Base-by-base conservation (phyloP, 2,329 filamentous ascomycete genomes). In the Apiospora aurea region DNA sequence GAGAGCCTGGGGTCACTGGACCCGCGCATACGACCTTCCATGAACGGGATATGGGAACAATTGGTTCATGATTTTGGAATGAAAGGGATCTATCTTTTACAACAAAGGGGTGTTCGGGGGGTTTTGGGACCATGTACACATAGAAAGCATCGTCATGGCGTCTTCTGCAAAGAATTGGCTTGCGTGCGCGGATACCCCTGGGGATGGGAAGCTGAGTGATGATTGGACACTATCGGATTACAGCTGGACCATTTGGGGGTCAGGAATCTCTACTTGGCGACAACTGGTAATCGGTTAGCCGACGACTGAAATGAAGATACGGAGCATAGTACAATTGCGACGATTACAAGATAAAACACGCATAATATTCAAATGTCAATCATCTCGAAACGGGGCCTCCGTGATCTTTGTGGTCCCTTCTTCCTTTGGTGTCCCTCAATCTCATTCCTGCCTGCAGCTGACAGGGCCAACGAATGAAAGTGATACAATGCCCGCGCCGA, bases 151-250 rank as follows among this genome's bases (percentile, higher is more conserved):
- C 75, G 76, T 74, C 73, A 75, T 51, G 76, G 75, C 77, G 70
- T 75, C 72, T 72, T 75, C 75, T 76, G 74, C 76, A 72, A 76
- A 76, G 77, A 75, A 78, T 71, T 74, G 75, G 75, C 74, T 72
- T 72, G 73, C 74, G 70, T 78, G 77, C 77, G 74, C 70, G 78
- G 77, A 79, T 80, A 80, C 78, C 77, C 77, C 76, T 76, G 73
- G 71, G 77, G 76, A 76, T 72, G 71, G 77, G 76, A 76, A 74
- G 74, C 75, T 74, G 72, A 68, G 66, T 64, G 57, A 64, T 41
- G 57, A 64, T 64, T 64, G 57, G 57, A 41, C 57, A 64, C 51
- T 53, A 51, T 29, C 18, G 51, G n/a, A 70, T 66, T 29, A 46
- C 64, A 43, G 67, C 41, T 46, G 46, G 53, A 43, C 41, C 34